A percentile compares a stretch with the other conserved stretches of the same genome.
These are phyloP conservation scores for Hemisphaericaspora xylofermentans DNA, from an alignment of 1,139 yeast genomes.

Conservation along the genomic window DNA sequence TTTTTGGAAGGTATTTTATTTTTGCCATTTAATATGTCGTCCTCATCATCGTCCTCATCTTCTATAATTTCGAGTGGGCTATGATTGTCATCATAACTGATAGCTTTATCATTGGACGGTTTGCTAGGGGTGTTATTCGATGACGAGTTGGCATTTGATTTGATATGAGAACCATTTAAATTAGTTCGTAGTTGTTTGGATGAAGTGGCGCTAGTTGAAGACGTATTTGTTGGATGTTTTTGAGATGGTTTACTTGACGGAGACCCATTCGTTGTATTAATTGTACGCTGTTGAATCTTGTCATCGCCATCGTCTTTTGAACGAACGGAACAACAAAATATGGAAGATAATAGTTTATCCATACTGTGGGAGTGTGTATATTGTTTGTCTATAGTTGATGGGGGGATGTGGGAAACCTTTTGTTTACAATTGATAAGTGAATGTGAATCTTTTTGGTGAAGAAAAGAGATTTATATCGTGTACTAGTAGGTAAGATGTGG, in stretches of 20 bases:
- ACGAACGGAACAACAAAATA: slow-evolving; percentile 43
- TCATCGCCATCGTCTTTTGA: slow-evolving; percentile 38
- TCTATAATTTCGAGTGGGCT: slow-evolving; percentile 6
- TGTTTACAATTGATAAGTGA: background rate
- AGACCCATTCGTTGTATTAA: too few relatives aligned
- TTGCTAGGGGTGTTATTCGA: too few relatives aligned
- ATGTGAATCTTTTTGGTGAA: too few relatives aligned
- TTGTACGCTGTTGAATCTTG: slow-evolving; percentile 16
- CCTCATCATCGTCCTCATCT: slow-evolving; percentile 9
- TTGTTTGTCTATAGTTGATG: background rate
- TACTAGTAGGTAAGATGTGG: background rate
- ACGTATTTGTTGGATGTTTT: slow-evolving; percentile 1
- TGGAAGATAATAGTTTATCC: slow-evolving; percentile 31
- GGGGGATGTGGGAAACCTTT: background rate
- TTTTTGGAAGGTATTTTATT: slow-evolving; percentile 20
- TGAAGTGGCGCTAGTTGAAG: slow-evolving; percentile 2
- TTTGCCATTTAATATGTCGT: slow-evolving; percentile 9
- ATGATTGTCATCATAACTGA: slow-evolving; percentile 1
- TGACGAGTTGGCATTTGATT: background rate
- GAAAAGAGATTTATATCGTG: background rate
- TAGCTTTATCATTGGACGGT: background rate
- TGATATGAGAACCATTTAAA: background rate
- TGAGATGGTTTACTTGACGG: background rate
- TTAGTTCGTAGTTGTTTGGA: slow-evolving; percentile 1
- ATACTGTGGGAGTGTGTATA: slow-evolving; percentile 11